Conservation (phyloP, 208 protist genomes). For the Sergeia podlipaevii region DNA sequence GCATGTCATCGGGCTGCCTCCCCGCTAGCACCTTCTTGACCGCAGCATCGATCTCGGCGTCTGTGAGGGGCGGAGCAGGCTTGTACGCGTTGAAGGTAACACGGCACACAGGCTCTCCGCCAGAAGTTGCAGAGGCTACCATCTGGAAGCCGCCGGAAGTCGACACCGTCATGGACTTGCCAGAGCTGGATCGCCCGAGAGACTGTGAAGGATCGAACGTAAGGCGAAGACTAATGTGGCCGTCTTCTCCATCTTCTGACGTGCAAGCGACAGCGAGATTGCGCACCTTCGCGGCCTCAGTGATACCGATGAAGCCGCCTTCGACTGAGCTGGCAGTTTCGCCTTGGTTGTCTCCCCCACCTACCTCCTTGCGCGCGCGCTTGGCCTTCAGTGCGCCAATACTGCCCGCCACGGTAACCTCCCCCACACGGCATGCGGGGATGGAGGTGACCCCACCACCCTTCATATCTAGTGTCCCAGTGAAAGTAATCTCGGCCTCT, state of each 20-base stretch:
- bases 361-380: constrained; percentile 14
- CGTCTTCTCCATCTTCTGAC: background rate
- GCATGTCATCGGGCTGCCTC: constrained; percentile 7
- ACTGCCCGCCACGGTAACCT: constrained; percentile 19
- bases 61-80: constrained; percentile 20
- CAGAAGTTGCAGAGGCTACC: constrained; percentile 12
- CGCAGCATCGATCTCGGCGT: constrained; percentile 20
- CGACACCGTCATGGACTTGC: constrained; percentile 58
- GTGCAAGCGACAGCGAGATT: constrained; percentile 25
- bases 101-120: constrained; percentile 26
- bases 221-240: constrained; percentile 20
- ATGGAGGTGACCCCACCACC: constrained; percentile 14
- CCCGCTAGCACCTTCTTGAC: constrained; percentile 30
- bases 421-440: constrained; percentile 1
- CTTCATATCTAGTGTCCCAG: constrained; percentile 6
- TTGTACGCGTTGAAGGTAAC: constrained; percentile 55
- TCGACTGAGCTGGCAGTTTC: background rate
- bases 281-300: constrained; percentile 20
- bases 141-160: constrained; percentile 45
- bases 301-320: background rate
- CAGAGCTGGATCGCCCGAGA: constrained; percentile 33
- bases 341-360: background rate
- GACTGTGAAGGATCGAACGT: constrained; percentile 54
- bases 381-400: constrained; percentile 20
- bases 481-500: constrained; percentile 9